A percentile compares a stretch with the other conserved stretches of the same genome.
Conservation (phyloP, 441 rosid species). For the Kokia cookei region DNA sequence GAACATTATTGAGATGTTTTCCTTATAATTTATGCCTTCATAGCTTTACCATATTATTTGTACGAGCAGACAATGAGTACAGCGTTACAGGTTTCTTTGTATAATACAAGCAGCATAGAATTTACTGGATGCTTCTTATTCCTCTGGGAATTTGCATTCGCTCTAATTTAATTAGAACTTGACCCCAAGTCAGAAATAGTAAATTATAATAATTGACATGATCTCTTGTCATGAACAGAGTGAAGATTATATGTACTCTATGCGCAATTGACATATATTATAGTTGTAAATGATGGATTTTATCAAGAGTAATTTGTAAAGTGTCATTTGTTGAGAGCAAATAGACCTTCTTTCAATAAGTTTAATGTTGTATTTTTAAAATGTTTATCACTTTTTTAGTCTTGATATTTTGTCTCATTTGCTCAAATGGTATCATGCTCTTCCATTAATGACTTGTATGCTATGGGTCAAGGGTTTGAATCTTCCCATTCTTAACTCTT, state of each 20-base stretch:
- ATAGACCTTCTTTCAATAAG: too few species aligned
- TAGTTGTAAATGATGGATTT: too few species aligned
- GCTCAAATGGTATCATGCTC: too few species aligned
- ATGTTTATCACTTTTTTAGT: too few species aligned
- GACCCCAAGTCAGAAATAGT: background rate
- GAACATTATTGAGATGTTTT: slow-evolving; percentile 6
- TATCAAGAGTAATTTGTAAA: too few species aligned
- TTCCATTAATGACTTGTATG: too few species aligned
- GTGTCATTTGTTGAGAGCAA: too few species aligned
- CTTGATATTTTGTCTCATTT: too few species aligned
- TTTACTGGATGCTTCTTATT: background rate
- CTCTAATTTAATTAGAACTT: background rate
- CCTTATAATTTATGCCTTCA: slow-evolving; percentile 21
- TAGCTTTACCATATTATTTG: background rate
- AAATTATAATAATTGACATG: background rate
- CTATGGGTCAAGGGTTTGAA: too few species aligned
- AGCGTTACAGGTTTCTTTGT: background rate
- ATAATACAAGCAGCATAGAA: background rate
- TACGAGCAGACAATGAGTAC: background rate
- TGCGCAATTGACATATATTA: background rate
- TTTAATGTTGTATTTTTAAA: too few species aligned
- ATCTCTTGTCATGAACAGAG: background rate
- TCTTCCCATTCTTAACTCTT: too few species aligned
- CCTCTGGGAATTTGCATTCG: background rate
- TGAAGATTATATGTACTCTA: background rate